phyloP scores from a whole-genome alignment of 257 asterid genomes.

The Jacaranda copaia region DNA sequence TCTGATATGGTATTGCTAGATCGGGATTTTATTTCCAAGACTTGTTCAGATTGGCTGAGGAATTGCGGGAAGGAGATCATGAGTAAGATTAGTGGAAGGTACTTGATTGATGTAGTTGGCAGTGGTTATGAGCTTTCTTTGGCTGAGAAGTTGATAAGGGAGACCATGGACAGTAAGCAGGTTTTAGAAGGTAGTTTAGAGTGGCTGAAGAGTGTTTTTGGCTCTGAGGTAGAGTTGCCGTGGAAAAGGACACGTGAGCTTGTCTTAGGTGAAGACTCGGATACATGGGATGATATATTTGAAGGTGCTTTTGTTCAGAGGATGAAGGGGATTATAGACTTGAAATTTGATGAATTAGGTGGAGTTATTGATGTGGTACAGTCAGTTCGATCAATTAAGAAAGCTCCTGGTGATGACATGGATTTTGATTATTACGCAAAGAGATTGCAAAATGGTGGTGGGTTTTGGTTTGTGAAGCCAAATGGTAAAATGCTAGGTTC shows the following conservation, averaged over 20 bases:
- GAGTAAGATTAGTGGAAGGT: conserved; percentile 73
- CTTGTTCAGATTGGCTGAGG: conserved; percentile 96
- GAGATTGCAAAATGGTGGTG: conserved; percentile 68
- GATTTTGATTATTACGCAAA: conserved; percentile 64
- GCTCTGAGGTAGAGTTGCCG: conserved; percentile 96
- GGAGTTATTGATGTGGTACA: conserved; percentile 68
- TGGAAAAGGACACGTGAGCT: conserved; percentile 97
- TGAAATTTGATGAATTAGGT: conserved; percentile 75
- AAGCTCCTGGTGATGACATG: conserved; percentile 56
- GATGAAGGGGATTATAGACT: conserved; percentile 81
- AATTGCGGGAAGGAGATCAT: conserved; percentile 90
- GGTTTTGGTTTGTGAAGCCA: conserved; percentile 91
- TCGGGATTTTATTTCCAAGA: conserved; percentile 71
- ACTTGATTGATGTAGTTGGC: conserved; percentile 80
- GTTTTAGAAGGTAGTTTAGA: conserved; percentile 95
- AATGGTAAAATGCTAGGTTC: conserved; percentile 60
- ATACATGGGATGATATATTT: conserved; percentile 95
- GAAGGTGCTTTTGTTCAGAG: conserved; percentile 93
- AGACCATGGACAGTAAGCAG: conserved; percentile 91
- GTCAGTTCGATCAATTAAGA: conserved; percentile 64
- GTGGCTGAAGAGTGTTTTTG: conserved; percentile 98
- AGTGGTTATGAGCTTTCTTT: conserved; percentile 89
- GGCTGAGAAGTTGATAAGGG: conserved; percentile 91
- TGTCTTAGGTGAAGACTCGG: conserved; percentile 95
- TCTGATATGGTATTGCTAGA: conserved; percentile 72